Base-by-base conservation (phyloP, 1,139 yeast species). In the Protomyces arabidopsidicola region DNA sequence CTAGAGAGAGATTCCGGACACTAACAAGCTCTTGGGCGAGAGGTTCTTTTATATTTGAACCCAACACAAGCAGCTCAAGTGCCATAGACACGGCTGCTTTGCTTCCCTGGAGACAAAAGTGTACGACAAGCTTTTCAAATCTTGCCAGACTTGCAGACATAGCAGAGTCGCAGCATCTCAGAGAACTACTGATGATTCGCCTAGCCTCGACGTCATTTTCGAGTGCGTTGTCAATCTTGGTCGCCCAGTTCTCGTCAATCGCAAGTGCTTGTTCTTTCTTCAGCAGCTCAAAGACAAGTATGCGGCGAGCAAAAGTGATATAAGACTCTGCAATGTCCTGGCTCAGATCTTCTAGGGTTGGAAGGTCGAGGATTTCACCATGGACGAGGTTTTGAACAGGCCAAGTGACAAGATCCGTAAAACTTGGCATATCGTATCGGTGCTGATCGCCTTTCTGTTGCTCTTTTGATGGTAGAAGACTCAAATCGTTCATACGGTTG, bases 161-260 rank as follows among this genome's bases (percentile, higher is more conserved):
- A 8, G n/a, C 48, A 20, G 48, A 12, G 14, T 5, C 20, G 3
- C 24, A 12, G 14, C 18, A 10, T 12, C 1, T 20, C 1, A 42
- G 24, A 10, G 72, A 67, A 3, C 67, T 59, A 9, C 70, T 67
- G 4, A 86, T 73, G 2, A 77, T 71, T 0, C 65, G 53, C 45
- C 83, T 75, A 0, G 88, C 88, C 1, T 71, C 72, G 1, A 78
- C 78, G 70, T 90, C 95, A 51, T 81, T 77, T 57, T 83, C 86
- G 5, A 88, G 65, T 0, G 95, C 89, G 64, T 84, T 87, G n/a
- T 86, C 90, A 34, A 88, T 72, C 70, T 93, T 79, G 0, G 82
- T 75, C 3, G 79, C 78, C 97, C 97, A 90, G 59, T 87, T 86
- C 68, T 85, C 88, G 72, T 89, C 96, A 22, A 81, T 75, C 0